Evolutionary conservation across 1,284 basidiomycete species (phyloP).

Genomic region (Uromyces viciae-fabae): DNA sequence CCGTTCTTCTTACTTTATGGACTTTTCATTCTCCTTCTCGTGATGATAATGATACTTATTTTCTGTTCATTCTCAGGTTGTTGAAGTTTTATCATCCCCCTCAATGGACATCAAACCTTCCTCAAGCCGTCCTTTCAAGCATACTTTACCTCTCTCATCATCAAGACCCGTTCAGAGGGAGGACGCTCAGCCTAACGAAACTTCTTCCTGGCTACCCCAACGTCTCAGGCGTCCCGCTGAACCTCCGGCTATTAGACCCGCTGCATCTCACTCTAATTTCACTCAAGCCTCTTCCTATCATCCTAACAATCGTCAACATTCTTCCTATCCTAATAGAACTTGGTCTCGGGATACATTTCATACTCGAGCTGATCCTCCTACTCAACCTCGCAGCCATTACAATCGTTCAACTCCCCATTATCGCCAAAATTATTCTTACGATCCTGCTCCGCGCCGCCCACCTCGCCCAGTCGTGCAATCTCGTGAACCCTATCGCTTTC

Average conservation of each 20-base stretch:
- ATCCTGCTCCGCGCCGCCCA: neutral
- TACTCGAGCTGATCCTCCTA: neutral
- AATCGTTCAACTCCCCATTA: neutral
- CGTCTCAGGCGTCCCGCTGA: conserved; percentile 25
- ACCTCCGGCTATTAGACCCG: conserved; percentile 28
- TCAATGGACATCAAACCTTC: too few relatives aligned
- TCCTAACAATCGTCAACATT: neutral
- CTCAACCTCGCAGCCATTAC: neutral
- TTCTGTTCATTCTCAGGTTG: too few relatives aligned
- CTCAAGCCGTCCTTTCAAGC: neutral
- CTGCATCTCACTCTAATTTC: neutral
- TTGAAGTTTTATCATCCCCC: too few relatives aligned
- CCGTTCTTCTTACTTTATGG: too few relatives aligned
- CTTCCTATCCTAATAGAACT: neutral
- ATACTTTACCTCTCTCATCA: neutral
- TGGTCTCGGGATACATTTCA: too few relatives aligned
- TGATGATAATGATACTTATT: too few relatives aligned
- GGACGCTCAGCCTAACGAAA: conserved; percentile 41
- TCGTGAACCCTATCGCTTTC: neutral
- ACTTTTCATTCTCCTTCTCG: too few relatives aligned
- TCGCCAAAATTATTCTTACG: neutral
- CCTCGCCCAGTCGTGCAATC: neutral
- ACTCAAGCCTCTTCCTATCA: neutral
- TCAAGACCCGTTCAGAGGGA: conserved; percentile 2
- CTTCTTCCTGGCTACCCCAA: conserved; percentile 21